These are phyloP conservation scores for Acarospora socialis DNA, from an alignment of 2,329 filamentous ascomycete genomes.

Conservation along the genomic window DNA sequence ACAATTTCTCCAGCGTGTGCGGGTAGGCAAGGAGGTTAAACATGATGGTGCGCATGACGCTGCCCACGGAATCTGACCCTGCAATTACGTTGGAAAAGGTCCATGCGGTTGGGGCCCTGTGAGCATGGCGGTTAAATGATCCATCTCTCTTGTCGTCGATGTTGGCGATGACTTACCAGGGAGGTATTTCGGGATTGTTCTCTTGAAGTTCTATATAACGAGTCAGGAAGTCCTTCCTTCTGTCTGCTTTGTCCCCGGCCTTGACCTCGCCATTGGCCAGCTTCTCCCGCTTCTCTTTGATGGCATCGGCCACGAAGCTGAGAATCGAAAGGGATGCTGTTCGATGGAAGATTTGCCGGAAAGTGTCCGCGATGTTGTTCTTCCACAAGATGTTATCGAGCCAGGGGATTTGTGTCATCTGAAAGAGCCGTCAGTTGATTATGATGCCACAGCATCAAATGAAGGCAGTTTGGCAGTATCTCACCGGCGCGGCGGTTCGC, in stretches of 20 bases:
- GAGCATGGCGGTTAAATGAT: neutral
- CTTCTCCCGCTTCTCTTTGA: conserved; percentile 5
- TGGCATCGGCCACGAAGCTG: conserved; percentile 2
- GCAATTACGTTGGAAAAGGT: conserved; percentile 22
- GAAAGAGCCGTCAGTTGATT: neutral
- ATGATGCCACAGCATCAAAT: conserved; percentile 1
- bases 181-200: conserved; percentile 11
- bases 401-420: conserved; percentile 21
- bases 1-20: conserved; percentile 15
- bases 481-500: conserved; percentile 15
- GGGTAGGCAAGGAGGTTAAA: conserved; percentile 19
- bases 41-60: conserved; percentile 18
- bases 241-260: neutral
- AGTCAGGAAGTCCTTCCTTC: conserved; percentile 10
- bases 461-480: conserved; percentile 1
- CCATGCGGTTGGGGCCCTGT: conserved; percentile 19
- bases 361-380: conserved; percentile 10
- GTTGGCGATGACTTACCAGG: conserved; percentile 11
- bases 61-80: conserved; percentile 20
- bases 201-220: conserved; percentile 12
- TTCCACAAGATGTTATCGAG: conserved; percentile 15
- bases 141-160: too few species aligned
- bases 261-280: neutral
- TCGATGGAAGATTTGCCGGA: conserved; percentile 4
- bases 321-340: conserved; percentile 2